Evolutionary conservation across 2,329 filamentous ascomycete species (phyloP), one percentile per base, ranked within the genome.

Genomic region (Aspergillus texensis): DNA sequence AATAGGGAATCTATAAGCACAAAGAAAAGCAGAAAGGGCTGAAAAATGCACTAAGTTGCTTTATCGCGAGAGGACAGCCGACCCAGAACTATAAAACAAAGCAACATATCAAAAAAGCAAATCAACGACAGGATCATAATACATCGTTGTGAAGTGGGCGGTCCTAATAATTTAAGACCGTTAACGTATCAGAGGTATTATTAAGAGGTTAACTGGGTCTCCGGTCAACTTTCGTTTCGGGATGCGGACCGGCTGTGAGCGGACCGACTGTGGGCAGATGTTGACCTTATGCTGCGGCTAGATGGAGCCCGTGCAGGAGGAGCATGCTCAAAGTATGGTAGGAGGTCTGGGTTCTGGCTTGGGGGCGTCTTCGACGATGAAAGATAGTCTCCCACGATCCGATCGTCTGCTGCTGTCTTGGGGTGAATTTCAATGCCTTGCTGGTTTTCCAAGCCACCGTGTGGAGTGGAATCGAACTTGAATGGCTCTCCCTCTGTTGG

Each of bases 401-500:
- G 80, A 65, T 83, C 81, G 58, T 82, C 78, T 5, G 76, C 72
- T 10, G 76, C 74, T 11, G 82, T 83, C 21, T 77, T 79, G 0
- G 81, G 81, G 68, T 83, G 81, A 8, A 83, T 74, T 62, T 83
- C 81, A 61, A 82, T 79, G 26, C 81, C 81, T 32, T 75, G 72
- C 32, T 81, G 78, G 28, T 75, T 70, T 28, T 78, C 77, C 48
- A 82, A 65, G 0, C 78, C 79, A 9, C 77, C 76, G 55, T 78
- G 76, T 12, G 74, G 72, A 21, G 74, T 74, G 28, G 74, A 68
- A 1, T 78, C 75, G 66, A 82, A 80, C 16, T 71, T 74, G 60
- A 78, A 71, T 4, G 76, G 72, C 60, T 80, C 78, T n/a, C 70
- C 70, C 30, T 78, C 78, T 10, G 72, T 74, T 8, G 67, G 67